phyloP scores from a whole-genome alignment of 2,329 filamentous ascomycete genomes.

The Venturia effusa region DNA sequence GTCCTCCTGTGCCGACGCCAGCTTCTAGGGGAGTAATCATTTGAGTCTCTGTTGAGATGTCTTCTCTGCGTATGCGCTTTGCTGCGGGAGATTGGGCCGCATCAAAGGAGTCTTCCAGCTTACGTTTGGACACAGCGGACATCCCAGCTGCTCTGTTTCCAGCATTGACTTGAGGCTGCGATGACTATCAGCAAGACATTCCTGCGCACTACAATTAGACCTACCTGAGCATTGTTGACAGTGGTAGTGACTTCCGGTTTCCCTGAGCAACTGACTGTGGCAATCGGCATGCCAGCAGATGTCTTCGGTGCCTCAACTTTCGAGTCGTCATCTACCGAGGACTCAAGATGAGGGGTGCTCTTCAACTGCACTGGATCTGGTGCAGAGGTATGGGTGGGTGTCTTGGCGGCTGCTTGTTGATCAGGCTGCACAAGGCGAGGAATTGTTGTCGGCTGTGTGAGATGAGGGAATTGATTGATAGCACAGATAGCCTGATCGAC shows the following conservation, averaged over 20 bases:
- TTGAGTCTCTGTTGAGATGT: no score
- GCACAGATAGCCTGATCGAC: background rate
- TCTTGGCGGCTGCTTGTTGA: background rate
- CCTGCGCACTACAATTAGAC: no score
- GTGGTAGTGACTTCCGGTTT: background rate
- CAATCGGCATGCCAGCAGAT: background rate
- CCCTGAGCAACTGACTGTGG: background rate
- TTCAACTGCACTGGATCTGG: background rate
- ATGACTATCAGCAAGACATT: no score
- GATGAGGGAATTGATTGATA: background rate
- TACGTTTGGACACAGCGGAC: no score
- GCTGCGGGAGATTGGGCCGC: no score
- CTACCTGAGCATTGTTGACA: background rate
- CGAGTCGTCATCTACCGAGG: background rate
- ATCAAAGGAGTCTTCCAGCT: no score
- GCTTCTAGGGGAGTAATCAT: no score
- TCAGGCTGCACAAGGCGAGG: background rate
- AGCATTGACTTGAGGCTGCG: background rate
- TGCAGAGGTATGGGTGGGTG: background rate
- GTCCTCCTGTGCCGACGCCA: no score
- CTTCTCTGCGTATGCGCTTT: no score
- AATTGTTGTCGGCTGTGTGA: background rate
- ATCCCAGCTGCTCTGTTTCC: no score
- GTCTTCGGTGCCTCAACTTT: background rate
- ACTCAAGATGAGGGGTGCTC: background rate